Conservation (phyloP, 176 grass and related monocot genomes). For the Hordeum vulgare region MorexV3_pseudomolecules_assembly NC_058519.1:110845801-110846300, state of each 20-base stretch:
- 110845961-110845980: no score
- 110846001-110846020: no score
- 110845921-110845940: slow-evolving; percentile 89
- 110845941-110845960: no score
- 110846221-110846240: slow-evolving; percentile 86
- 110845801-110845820: slow-evolving; percentile 87
- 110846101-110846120: slow-evolving; percentile 84
- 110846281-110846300: slow-evolving; percentile 43
- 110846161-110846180: slow-evolving; percentile 89
- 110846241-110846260: slow-evolving; percentile 20
- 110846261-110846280: background rate
- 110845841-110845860: slow-evolving; percentile 85
- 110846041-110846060: slow-evolving; percentile 75
- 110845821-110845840: slow-evolving; percentile 59
- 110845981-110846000: background rate
- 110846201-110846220: slow-evolving; percentile 93
- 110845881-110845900: slow-evolving; percentile 90
- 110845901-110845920: slow-evolving; percentile 92
- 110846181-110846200: slow-evolving; percentile 98
- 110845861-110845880: slow-evolving; percentile 83
- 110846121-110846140: slow-evolving; percentile 97
- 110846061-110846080: slow-evolving; percentile 94
- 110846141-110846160: slow-evolving; percentile 89
- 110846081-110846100: slow-evolving; percentile 89
- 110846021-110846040: slow-evolving; percentile 72